Base-by-base conservation (phyloP, 73 alveolate genomes). In the Stentor roeselii region DNA sequence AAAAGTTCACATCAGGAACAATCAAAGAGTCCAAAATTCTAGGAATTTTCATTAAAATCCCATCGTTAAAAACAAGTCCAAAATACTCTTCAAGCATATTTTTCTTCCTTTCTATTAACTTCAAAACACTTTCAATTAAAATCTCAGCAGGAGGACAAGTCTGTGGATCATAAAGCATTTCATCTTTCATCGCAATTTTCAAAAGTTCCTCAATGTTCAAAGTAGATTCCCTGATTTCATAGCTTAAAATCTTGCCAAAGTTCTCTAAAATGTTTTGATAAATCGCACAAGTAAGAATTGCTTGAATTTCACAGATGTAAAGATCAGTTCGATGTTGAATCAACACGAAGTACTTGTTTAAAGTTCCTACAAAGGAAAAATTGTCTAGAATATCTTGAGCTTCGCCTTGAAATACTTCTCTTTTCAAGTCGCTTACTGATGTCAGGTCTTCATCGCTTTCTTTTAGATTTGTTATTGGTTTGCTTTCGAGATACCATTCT, bases 1-100 rank as follows among this genome's bases (percentile, higher is more conserved):
- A 87, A 6, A 42, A 78, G 61, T 90, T 90, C 2, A 88, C 84
- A 75, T 75, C 90, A 15, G 96, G 94, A n/a, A 86, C 88, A 3
- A 91, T 34, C 14, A 21, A 83, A 38, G 75, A 88, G n/a, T 91
- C 92, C 38, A 75, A n/a, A 21, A 91, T 42, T 27, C 75, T 83
- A 3, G 96, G 96, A 15, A 91, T 75, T 35, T 92, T 80, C 1
- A 60, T 60, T 60, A 91, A 78, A 41, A 35, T 11, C 30, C 38
- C 86, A 59, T 84, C 86, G 36, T 83, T 87, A 30, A 59, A 78
- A 32, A 42, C 59, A 2, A 90, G 77, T 27, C 58, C 75, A 83
- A 88, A 88, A 60, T 84, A 75, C 27, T 88, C 93, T 40, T 75
- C 78, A 59, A 88, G 42, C 21, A 88, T 59, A 27, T 84, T 82